Evolutionary conservation across 2,329 filamentous ascomycete genomes (phyloP), one percentile per base, ranked within the genome.

Genomic region (Aureobasidium sp.): DNA sequence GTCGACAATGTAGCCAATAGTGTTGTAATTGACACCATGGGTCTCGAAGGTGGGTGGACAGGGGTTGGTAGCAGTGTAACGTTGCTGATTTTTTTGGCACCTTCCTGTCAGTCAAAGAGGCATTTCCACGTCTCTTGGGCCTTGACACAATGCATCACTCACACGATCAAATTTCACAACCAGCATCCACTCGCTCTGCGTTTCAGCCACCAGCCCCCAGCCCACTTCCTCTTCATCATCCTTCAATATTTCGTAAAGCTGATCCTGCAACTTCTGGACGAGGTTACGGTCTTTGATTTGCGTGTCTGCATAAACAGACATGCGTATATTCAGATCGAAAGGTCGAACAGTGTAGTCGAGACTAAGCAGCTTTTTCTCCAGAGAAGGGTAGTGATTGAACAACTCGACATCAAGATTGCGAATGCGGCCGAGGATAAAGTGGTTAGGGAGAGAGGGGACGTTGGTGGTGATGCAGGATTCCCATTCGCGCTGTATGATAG

Each of bases 351-450:
- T 27, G 15, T 47, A 52, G 17, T 27, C 58, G 2, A 61, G 22
- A 3, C n/a, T 19, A 7, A 53, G 39, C 24, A 61, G 47, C 15
- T 61, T 27, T 4, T 19, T 9, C 4, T 27, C 8, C 5, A 52
- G 47, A n/a, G 35, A 11, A 12, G 39, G 48, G 19, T 35, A 49
- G 14, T 27, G 7, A 7, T 8, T 24, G 27, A 61, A 61, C 12
- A 61, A 22, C 19, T 61, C 58, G 48, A 61, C 58, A 14, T 61
- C 37, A 48, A 49, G 29, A n/a, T 64, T 37, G 19, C 60, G 40
- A 47, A 49, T 19, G 50, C 62, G 50, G 53, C 60, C 40, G 15
- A 60, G 33, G 49, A 53, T 12, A 27, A 52, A 7, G 60, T 63
- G 22, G 9, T 9, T n/a, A 11, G 56, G 35, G 60, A 39, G 52